Evolutionary conservation across 2,329 filamentous ascomycete genomes (phyloP), one percentile per base, ranked within the genome.

Genomic region (Exophiala viscosa): DNA sequence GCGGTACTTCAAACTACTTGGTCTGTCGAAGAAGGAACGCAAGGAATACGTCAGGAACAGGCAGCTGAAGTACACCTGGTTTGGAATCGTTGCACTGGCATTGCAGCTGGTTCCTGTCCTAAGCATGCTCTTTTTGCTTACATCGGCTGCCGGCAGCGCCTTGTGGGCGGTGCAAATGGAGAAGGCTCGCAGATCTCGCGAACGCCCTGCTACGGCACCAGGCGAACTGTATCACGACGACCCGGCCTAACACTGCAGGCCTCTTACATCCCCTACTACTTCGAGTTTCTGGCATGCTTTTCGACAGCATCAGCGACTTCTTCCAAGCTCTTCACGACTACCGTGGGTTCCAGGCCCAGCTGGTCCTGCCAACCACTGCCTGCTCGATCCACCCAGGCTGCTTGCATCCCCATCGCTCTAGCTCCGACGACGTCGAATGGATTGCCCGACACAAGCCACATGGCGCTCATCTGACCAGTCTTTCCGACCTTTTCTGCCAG

Each of bases 101-200:
- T 71, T 97, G 23, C 89, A 96, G 71, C 79, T 97, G n/a, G 78
- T 96, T 7, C 93, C 93, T 1, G 79, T 92, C 10, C 71, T 96
- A 44, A 95, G 88, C n/a, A 95, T 99, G 78, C 84, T 97, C 66
- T 96, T 97, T 68, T 77, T 97, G 35, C 73, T 99, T 60, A 96
- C 92, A 0, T 90, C 88, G 2, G 87, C 91, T 1, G 83, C 84
- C 15, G 93, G 92, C 2, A 86, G 88, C 39, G 92, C 90, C 1
- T 73, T 97, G 33, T 97, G 92, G 91, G 88, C 84, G 1, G 85
- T 85, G 1, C 83, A 86, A 59, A 72, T 96, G 45, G 91, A 97
- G 69, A 76, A 82, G 48, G 74, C 81, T 60, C 71, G 67, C 28
- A 63, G 65, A 41, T 52, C 58, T 44, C 55, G 67, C 36, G 64